These are phyloP conservation scores for Thalassiosira oceanica DNA, from an alignment of 352 stramenopile genomes.

Conservation along the genomic window DNA sequence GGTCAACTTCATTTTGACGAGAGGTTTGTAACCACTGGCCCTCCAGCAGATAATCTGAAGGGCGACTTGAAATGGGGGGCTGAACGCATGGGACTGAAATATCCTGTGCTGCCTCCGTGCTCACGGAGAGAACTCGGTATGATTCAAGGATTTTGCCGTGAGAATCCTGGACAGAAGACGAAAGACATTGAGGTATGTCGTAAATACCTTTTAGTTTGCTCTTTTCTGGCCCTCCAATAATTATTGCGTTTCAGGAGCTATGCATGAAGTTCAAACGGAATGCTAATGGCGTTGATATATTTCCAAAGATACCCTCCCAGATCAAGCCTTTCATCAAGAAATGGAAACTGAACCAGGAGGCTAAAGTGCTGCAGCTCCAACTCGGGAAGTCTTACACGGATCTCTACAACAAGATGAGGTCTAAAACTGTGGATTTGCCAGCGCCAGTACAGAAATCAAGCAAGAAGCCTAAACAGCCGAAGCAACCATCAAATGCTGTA, in stretches of 20 bases:
- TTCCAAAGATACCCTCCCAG: slow-evolving; percentile 15
- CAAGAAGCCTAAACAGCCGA: too few species aligned
- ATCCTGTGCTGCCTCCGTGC: slow-evolving; percentile 3
- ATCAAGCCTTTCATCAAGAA: slow-evolving; percentile 9
- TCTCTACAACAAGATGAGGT: too few species aligned
- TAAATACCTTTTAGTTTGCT: too few species aligned
- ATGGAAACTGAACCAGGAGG: slow-evolving; percentile 10
- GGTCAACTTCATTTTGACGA: slow-evolving; percentile 7
- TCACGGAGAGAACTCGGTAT: slow-evolving; percentile 13
- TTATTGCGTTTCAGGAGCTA: too few species aligned
- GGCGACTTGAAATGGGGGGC: slow-evolving; percentile 9
- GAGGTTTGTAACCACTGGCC: slow-evolving; percentile 2
- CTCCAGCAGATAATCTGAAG: not conserved
- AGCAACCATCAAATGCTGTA: too few species aligned
- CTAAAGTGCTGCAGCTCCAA: not conserved
- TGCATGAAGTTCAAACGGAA: slow-evolving; percentile 8
- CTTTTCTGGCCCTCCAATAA: too few species aligned
- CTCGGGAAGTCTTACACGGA: too few species aligned
- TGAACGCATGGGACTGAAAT: slow-evolving; percentile 5
- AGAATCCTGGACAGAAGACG: slow-evolving; percentile 9
- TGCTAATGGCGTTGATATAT: slow-evolving; percentile 7
- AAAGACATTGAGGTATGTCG: slow-evolving; percentile 8
- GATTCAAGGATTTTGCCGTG: slow-evolving; percentile 20
- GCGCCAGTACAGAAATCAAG: too few species aligned
- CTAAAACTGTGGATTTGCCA: too few species aligned